Evolutionary conservation across 2,329 filamentous ascomycete genomes (phyloP).

Genomic region (Elsinoe fawcettii): DNA sequence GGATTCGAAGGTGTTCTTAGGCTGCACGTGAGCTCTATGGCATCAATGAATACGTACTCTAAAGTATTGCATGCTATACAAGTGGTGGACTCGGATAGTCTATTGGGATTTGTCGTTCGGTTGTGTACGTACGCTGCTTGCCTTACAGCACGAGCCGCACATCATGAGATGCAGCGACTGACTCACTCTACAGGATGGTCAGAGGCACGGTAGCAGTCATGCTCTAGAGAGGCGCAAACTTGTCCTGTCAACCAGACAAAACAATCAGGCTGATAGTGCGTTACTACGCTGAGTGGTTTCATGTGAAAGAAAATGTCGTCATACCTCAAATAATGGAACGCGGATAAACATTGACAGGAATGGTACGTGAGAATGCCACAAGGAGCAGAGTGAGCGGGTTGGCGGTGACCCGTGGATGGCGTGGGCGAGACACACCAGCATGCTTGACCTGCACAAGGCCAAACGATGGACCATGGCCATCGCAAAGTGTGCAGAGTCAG

Average conservation of each 20-base stretch:
- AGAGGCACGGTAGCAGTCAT: neutral
- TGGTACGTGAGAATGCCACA: neutral
- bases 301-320: constrained; percentile 11
- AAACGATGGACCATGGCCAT: neutral
- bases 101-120: neutral
- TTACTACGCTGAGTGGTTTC: constrained; percentile 1
- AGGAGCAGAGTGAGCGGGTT: neutral
- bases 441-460: constrained; percentile 1
- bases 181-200: neutral
- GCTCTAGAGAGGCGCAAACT: neutral
- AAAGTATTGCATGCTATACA: neutral
- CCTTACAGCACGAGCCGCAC: neutral
- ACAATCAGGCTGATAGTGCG: neutral
- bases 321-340: neutral
- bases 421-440: neutral
- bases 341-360: neutral
- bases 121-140: neutral
- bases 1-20: neutral
- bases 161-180: neutral
- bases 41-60: neutral
- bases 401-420: neutral
- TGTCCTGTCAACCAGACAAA: neutral
- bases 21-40: neutral
- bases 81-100: neutral
- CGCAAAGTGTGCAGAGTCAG: neutral